Conservation (phyloP, 2,329 filamentous ascomycete genomes). For the Cordyceps cateniannulata region DNA sequence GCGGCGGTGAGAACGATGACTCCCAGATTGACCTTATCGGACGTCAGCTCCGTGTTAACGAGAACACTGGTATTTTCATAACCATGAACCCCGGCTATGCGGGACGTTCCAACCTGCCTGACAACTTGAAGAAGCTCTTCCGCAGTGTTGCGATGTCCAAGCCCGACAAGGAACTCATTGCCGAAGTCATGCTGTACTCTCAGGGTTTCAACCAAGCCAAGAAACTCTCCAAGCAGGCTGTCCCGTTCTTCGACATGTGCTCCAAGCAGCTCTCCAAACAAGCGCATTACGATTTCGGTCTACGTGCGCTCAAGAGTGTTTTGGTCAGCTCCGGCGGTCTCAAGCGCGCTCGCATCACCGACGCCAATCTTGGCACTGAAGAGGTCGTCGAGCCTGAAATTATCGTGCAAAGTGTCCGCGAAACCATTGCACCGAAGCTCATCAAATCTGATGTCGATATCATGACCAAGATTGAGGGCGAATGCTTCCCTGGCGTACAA, state of each 20-base stretch:
- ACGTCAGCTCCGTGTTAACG: constrained; percentile 80
- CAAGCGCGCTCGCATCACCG: constrained; percentile 71
- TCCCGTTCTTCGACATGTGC: constrained; percentile 97
- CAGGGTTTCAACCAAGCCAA: constrained; percentile 98
- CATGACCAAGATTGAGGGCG: constrained; percentile 75
- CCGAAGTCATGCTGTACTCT: constrained; percentile 99
- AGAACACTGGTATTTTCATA: constrained; percentile 97
- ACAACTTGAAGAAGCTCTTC: constrained; percentile 99
- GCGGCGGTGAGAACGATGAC: constrained; percentile 72
- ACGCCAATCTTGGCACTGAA: constrained; percentile 55
- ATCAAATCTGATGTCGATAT: constrained; percentile 87
- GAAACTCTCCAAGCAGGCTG: constrained; percentile 84
- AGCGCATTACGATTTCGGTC: constrained; percentile 96
- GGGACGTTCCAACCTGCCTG: constrained; percentile 92
- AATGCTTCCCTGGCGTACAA: constrained; percentile 86
- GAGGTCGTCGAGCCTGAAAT: constrained; percentile 89
- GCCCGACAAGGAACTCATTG: constrained; percentile 98
- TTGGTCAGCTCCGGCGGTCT: constrained; percentile 94
- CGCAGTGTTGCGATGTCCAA: constrained; percentile 99
- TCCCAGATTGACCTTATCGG: constrained; percentile 92
- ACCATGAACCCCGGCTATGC: constrained; percentile 99
- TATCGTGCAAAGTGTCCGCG: constrained; percentile 94
- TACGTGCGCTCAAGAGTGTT: constrained; percentile 97
- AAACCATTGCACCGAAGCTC: constrained; percentile 96
- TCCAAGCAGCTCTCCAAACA: constrained; percentile 79